A percentile compares a stretch with the other conserved stretches of the same genome.
phyloP scores from a whole-genome alignment of 2,329 filamentous ascomycete species.

The Microascus cirrosus region DNA sequence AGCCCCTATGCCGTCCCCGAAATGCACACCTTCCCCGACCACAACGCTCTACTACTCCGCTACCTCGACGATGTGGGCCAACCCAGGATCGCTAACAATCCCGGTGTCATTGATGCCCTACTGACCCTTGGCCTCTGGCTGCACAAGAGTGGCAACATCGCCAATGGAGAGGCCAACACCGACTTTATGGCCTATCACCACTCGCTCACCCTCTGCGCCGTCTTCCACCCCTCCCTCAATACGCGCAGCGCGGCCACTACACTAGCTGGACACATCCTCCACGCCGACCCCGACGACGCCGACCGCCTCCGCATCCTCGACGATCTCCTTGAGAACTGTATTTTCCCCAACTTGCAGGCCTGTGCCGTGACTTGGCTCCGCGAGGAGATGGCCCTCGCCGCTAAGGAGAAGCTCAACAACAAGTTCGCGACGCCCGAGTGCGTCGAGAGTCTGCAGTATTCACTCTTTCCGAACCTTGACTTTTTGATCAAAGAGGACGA shows the following conservation, averaged over 20 bases:
- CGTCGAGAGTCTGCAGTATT: conserved; percentile 49
- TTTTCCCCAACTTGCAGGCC: conserved; percentile 50
- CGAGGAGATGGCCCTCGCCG: conserved; percentile 45
- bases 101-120: conserved; percentile 47
- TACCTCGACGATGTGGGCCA: conserved; percentile 42
- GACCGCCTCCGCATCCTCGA: conserved; percentile 50
- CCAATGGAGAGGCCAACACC: conserved; percentile 20
- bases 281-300: conserved; percentile 47
- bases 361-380: conserved; percentile 53
- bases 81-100: conserved; percentile 32
- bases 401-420: conserved; percentile 16
- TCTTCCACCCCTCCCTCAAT: conserved; percentile 43
- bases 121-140: conserved; percentile 50
- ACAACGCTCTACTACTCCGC: conserved; percentile 38
- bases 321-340: conserved; percentile 55
- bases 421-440: conserved; percentile 42
- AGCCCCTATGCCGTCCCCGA: conserved; percentile 40
- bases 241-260: conserved; percentile 43
- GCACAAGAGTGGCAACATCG: conserved; percentile 32
- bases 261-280: conserved; percentile 42
- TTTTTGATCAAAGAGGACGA: conserved; percentile 28
- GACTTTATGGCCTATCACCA: conserved; percentile 52
- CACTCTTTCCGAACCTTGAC: conserved; percentile 47
- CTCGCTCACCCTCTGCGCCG: conserved; percentile 41
- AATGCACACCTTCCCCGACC: conserved; percentile 49